Evolutionary conservation across 1,284 basidiomycete species (phyloP).

Genomic region (Gastroboletus turbinatus): DNA sequence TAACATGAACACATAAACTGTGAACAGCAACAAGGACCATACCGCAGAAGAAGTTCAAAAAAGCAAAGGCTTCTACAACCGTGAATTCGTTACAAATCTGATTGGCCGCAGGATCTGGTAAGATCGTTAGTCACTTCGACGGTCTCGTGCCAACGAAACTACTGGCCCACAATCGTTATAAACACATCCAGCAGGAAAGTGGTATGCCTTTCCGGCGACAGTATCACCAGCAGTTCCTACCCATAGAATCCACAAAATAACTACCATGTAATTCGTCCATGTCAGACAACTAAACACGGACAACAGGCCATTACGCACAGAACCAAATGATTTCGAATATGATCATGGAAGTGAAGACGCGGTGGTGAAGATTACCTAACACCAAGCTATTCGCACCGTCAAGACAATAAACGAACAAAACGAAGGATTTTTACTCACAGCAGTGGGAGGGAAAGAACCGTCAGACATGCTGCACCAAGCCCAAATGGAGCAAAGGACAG

Average conservation of each 20-base stretch:
- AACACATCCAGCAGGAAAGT: conserved; percentile 25
- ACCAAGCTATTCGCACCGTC: conserved; percentile 13
- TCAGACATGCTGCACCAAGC: conserved; percentile 12
- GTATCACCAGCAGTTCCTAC: conserved; percentile 13
- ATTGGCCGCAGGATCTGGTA: conserved; percentile 11
- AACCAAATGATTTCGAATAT: conserved; percentile 28
- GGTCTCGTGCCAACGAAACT: neutral
- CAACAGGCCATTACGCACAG: conserved; percentile 15
- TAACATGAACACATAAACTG: neutral
- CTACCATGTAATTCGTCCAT: conserved; percentile 7
- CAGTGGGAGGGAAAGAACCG: conserved; percentile 23
- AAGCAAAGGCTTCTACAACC: conserved; percentile 19
- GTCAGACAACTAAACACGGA: neutral
- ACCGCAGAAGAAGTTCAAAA: conserved; percentile 28
- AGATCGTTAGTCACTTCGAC: neutral
- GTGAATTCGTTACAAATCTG: conserved; percentile 19
- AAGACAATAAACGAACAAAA: neutral
- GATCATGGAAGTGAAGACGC: conserved; percentile 23
- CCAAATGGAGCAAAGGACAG: conserved; percentile 21
- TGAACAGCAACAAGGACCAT: neutral
- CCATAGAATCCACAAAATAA: conserved; percentile 27
- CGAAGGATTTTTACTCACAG: conserved; percentile 16
- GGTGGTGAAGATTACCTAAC: conserved; percentile 8
- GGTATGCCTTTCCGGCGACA: neutral
- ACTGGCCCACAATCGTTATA: conserved; percentile 5